These are phyloP conservation scores for Penicillium salamii DNA, from an alignment of 495 filamentous ascomycete species.

Conservation along the genomic window DNA sequence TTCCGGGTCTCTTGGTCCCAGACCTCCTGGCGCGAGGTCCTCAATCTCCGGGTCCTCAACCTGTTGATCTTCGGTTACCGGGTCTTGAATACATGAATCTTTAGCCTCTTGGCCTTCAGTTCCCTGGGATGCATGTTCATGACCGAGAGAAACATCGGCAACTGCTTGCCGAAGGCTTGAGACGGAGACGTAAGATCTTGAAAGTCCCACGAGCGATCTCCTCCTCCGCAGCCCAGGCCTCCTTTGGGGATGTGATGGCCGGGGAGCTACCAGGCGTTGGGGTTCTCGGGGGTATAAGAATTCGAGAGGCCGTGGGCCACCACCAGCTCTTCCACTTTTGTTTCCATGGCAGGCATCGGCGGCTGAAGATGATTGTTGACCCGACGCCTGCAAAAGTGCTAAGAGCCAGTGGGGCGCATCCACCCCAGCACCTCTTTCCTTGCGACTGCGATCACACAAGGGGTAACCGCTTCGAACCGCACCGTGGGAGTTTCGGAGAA, in stretches of 20 bases:
- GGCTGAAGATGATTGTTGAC: slow-evolving; percentile 17
- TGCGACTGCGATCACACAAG: slow-evolving; percentile 66
- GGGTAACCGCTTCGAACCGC: slow-evolving; percentile 55
- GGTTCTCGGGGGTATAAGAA: slow-evolving; percentile 39
- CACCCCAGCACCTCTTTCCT: slow-evolving; percentile 56
- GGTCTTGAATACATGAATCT: no score
- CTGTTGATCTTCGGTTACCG: no score
- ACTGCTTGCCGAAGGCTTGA: slow-evolving; percentile 6
- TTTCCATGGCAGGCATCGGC: slow-evolving; percentile 8
- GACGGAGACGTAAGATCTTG: slow-evolving; percentile 29
- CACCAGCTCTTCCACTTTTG: slow-evolving; percentile 7
- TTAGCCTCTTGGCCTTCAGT: no score
- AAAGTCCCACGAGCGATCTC: slow-evolving; percentile 15
- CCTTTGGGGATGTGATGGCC: slow-evolving; percentile 22
- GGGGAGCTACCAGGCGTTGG: slow-evolving; percentile 20
- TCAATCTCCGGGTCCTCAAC: no score
- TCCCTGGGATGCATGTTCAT: background rate
- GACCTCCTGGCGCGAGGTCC: no score
- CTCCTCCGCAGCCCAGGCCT: slow-evolving; percentile 29
- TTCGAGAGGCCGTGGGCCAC: slow-evolving; percentile 33
- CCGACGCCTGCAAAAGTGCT: slow-evolving; percentile 26
- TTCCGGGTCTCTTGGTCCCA: no score
- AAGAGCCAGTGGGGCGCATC: slow-evolving; percentile 52
- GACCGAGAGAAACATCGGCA: background rate
- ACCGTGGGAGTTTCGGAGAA: slow-evolving; percentile 56